phyloP scores from a whole-genome alignment of 139 green algal genomes.

The Micromonas commoda region DNA sequence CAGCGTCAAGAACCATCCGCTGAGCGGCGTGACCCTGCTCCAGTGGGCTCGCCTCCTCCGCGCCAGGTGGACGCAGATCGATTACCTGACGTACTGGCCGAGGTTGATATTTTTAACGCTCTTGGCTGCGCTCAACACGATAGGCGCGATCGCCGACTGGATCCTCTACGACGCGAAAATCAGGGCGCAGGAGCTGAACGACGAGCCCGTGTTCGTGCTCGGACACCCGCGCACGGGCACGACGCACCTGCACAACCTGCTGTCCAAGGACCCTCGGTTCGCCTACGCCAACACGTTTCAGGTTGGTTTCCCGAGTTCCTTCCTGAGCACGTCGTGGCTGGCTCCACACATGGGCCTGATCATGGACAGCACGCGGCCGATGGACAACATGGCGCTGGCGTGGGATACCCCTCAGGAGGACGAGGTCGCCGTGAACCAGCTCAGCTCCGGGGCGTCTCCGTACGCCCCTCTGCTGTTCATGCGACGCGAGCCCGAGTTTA shows the following conservation, averaged over 20 bases:
- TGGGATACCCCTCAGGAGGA: constrained; percentile 55
- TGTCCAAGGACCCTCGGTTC: constrained; percentile 48
- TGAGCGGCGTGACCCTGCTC: constrained; percentile 41
- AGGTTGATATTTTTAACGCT: constrained; percentile 50
- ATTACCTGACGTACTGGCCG: constrained; percentile 42
- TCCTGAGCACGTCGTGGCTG: constrained; percentile 31
- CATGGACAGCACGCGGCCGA: constrained; percentile 47
- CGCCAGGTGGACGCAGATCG: constrained; percentile 32
- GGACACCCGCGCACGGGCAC: constrained; percentile 60
- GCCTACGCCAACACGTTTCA: constrained; percentile 51
- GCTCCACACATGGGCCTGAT: background rate
- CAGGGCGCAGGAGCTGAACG: constrained; percentile 36
- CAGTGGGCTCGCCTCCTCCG: background rate
- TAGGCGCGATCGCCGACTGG: constrained; percentile 41
- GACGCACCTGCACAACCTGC: constrained; percentile 64
- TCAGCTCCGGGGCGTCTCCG: constrained; percentile 49
- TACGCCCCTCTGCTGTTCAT: constrained; percentile 56
- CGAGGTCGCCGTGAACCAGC: constrained; percentile 50
- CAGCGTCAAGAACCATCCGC: constrained; percentile 29
- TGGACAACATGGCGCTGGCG: constrained; percentile 58
- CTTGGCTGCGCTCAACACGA: constrained; percentile 48
- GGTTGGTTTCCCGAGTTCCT: constrained; percentile 51
- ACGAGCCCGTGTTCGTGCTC: constrained; percentile 54
- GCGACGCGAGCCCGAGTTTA: constrained; percentile 16
- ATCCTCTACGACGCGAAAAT: constrained; percentile 38